Conservation (phyloP, 345 rosid species). For the Aquilaria yunnanensis region DNA sequence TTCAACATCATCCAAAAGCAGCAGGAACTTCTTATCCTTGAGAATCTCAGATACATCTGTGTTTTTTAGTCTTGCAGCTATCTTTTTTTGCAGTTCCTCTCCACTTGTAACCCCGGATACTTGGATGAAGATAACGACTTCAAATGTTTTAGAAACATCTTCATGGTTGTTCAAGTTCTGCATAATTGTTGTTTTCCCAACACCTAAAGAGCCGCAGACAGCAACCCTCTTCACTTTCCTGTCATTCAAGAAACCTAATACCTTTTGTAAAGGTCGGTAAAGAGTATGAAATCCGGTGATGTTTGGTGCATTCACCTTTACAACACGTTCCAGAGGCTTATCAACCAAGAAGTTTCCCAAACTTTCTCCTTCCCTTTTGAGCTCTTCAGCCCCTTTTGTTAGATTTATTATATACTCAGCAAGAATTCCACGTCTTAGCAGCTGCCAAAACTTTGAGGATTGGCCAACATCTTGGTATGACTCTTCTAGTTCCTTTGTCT, state of each 20-base stretch:
- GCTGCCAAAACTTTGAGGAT: background rate
- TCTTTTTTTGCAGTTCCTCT: background rate
- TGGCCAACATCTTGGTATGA: no score
- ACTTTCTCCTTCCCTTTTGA: background rate
- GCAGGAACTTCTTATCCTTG: background rate
- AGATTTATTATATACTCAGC: background rate
- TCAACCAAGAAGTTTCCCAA: slow-evolving; percentile 1
- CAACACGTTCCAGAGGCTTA: background rate
- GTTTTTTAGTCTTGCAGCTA: background rate
- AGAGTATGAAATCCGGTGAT: background rate
- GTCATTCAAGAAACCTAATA: background rate
- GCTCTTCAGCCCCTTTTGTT: background rate
- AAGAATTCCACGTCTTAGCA: background rate
- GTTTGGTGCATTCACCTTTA: background rate
- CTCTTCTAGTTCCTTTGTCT: background rate
- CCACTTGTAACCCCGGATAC: background rate
- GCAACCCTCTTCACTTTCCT: background rate
- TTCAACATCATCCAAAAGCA: slow-evolving; percentile 11
- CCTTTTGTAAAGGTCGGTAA: background rate
- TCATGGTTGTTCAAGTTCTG: slow-evolving; percentile 11
- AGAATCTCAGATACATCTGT: background rate
- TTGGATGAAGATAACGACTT: slow-evolving; percentile 1
- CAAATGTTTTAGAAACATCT: slow-evolving; percentile 1
- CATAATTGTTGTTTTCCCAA: slow-evolving; percentile 10
- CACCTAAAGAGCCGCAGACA: background rate